phyloP scores from a whole-genome alignment of 148 eudicot species.

The Fallopia convolvulus region DNA sequence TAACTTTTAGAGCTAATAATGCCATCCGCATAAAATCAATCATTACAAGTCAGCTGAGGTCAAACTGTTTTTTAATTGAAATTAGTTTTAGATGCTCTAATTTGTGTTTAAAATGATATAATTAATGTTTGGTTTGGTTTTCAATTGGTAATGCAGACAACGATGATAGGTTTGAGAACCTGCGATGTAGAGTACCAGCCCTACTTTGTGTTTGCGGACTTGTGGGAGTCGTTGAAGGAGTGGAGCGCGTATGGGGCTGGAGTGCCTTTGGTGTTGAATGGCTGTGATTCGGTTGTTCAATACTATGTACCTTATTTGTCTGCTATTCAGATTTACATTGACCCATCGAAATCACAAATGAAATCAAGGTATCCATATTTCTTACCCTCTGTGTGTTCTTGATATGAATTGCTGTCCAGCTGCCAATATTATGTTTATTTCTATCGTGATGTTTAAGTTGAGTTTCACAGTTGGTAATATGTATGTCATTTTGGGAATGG shows the following conservation, averaged over 20 bases:
- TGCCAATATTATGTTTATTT: not conserved
- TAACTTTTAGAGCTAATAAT: not conserved
- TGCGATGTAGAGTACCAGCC: conserved; percentile 26
- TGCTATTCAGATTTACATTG: conserved; percentile 23
- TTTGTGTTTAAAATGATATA: not conserved
- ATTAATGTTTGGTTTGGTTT: not conserved
- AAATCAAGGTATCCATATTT: conserved; percentile 22
- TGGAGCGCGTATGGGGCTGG: conserved; percentile 39
- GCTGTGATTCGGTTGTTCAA: conserved; percentile 25
- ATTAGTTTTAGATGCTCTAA: not conserved
- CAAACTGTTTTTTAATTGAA: not conserved
- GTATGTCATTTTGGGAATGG: not conserved
- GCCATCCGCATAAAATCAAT: not conserved
- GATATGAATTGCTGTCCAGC: not conserved
- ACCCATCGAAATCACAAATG: conserved; percentile 13
- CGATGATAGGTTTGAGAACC: conserved; percentile 25
- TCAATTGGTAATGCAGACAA: conserved; percentile 20
- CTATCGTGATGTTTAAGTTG: not conserved
- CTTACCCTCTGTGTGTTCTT: not conserved
- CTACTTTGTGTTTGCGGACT: conserved; percentile 26
- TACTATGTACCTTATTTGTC: conserved; percentile 33
- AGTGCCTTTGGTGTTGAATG: conserved; percentile 27
- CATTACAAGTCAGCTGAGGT: not conserved
- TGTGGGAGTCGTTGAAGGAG: conserved; percentile 32
- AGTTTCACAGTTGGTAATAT: not conserved